A percentile compares a stretch with the other conserved stretches of the same genome.
Evolutionary conservation across 2,329 filamentous ascomycete species (phyloP).

Genomic region (Arthroderma uncinatum): DNA sequence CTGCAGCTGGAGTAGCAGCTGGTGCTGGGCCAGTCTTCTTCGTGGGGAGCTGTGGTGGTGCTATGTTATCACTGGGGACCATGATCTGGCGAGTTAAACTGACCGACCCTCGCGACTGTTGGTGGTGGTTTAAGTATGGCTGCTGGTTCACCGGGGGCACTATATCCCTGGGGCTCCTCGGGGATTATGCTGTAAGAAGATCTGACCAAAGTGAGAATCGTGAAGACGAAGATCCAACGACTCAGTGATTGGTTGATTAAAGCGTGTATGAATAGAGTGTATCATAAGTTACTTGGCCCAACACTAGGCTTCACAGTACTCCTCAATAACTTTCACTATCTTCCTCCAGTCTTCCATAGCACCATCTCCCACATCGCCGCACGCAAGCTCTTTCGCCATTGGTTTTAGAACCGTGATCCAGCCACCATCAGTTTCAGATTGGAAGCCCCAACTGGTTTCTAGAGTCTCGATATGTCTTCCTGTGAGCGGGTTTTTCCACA

Average conservation of each 20-base stretch:
- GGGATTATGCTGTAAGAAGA: slow-evolving; percentile 39
- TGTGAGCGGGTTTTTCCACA: slow-evolving; percentile 78
- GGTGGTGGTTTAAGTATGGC: slow-evolving; percentile 55
- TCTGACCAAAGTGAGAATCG: not conserved
- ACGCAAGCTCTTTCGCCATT: slow-evolving; percentile 47
- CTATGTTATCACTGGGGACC: slow-evolving; percentile 42
- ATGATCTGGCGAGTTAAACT: slow-evolving; percentile 51
- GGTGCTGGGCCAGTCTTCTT: slow-evolving; percentile 51
- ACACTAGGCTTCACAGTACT: slow-evolving; percentile 21
- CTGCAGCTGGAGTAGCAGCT: slow-evolving; percentile 34
- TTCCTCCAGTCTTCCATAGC: slow-evolving; percentile 68
- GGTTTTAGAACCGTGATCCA: slow-evolving; percentile 27
- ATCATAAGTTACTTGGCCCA: not conserved
- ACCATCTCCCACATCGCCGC: slow-evolving; percentile 67
- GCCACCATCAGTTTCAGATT: slow-evolving; percentile 18
- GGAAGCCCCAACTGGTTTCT: slow-evolving; percentile 56
- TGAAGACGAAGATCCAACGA: not conserved
- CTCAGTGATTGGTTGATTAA: not conserved
- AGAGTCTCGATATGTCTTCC: slow-evolving; percentile 55
- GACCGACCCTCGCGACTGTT: slow-evolving; percentile 47
- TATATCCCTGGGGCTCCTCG: slow-evolving; percentile 44
- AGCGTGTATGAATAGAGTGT: not conserved
- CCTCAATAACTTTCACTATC: slow-evolving; percentile 54
- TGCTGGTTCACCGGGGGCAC: slow-evolving; percentile 51
- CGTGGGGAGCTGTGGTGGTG: slow-evolving; percentile 47